These are phyloP conservation scores for Pseudocercospora macadamiae DNA, from an alignment of 2,329 filamentous ascomycete species.

Conservation along the genomic window DNA sequence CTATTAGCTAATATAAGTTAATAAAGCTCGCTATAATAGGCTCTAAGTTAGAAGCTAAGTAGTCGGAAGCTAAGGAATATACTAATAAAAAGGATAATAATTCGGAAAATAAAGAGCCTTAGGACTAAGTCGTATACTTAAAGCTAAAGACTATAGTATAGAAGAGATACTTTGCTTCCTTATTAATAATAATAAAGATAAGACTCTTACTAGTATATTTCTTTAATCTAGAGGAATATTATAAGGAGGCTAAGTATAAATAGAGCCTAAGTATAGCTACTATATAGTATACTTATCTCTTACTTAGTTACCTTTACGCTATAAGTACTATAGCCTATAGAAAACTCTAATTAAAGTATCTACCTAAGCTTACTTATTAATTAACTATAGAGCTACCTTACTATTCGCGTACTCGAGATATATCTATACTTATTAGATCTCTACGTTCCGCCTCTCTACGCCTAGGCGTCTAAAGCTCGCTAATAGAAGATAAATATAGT, in stretches of 20 bases:
- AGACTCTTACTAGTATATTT: background rate
- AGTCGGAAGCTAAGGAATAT: background rate
- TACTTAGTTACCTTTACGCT: background rate
- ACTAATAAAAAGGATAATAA: background rate
- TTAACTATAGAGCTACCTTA: background rate
- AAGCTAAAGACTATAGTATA: background rate
- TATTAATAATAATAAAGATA: background rate
- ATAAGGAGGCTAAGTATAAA: background rate
- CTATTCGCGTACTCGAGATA: background rate
- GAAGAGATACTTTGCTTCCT: background rate
- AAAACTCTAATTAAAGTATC: background rate
- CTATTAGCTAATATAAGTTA: background rate
- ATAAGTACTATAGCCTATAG: background rate
- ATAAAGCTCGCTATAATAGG: background rate
- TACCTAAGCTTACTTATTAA: background rate
- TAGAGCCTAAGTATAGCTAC: background rate
- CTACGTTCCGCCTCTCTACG: background rate
- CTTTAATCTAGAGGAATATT: background rate
- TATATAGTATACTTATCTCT: background rate
- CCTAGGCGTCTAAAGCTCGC: background rate
- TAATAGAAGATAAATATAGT: background rate
- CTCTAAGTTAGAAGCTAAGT: too few relatives aligned
- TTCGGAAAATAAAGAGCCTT: background rate
- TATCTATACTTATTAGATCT: background rate
- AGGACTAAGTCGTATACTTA: background rate